Conservation (phyloP, 768 basidiomycete genomes). For the Lentinula edodes region DNA sequence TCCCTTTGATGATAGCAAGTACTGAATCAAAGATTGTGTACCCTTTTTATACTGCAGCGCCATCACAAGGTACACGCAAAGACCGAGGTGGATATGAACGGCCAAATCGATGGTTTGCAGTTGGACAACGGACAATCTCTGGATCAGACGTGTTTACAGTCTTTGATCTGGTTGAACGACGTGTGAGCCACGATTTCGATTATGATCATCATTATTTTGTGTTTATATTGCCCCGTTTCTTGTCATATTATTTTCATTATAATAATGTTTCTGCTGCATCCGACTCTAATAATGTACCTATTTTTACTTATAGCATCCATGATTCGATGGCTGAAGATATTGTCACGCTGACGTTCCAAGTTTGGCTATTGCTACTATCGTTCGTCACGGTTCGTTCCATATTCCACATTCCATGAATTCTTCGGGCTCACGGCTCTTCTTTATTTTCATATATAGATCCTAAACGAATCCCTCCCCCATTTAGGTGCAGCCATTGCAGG, state of each 20-base stretch:
- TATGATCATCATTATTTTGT: neutral
- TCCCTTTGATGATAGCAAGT: too few species aligned
- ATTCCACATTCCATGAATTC: neutral
- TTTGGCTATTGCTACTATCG: conserved; percentile 43
- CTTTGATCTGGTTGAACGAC: conserved; percentile 40
- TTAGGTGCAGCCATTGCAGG: conserved; percentile 41
- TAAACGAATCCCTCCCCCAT: conserved; percentile 49
- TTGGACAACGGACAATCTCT: conserved; percentile 5
- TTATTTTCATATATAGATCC: conserved; percentile 25
- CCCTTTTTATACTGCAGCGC: neutral
- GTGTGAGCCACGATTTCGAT: conserved; percentile 25
- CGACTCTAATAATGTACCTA: too few species aligned
- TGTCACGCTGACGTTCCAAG: conserved; percentile 37
- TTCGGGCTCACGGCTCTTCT: neutral
- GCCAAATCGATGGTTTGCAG: conserved; percentile 8
- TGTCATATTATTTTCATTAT: too few species aligned
- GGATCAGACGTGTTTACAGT: conserved; percentile 30
- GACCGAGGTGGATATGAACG: conserved; percentile 4
- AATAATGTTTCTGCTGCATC: too few species aligned
- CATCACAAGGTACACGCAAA: neutral
- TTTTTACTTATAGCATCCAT: conserved; percentile 13
- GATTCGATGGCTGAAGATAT: conserved; percentile 40
- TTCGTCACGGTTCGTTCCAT: conserved; percentile 32
- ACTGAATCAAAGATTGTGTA: too few species aligned
- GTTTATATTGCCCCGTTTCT: too few species aligned